phyloP scores from a whole-genome alignment of 208 protist species.

The Trypanosoma caninum region DNA sequence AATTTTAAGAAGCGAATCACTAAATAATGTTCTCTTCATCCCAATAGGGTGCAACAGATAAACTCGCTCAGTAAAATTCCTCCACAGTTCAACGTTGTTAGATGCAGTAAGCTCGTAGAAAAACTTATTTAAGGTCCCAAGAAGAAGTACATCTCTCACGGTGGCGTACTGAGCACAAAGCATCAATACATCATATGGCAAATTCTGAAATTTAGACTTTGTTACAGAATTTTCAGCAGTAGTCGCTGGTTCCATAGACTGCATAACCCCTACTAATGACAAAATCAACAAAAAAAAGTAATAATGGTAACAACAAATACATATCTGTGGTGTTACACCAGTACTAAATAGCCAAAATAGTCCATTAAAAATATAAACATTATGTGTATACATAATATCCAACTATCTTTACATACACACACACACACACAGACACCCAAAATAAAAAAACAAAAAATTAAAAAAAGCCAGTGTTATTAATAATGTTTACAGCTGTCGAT shows the following conservation, averaged over 20 bases:
- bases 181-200: conserved; percentile 23
- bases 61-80: conserved; percentile 22
- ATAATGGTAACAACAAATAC: no score
- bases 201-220: conserved; percentile 6
- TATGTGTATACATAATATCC: not conserved
- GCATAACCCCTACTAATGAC: no score
- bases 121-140: conserved; percentile 20
- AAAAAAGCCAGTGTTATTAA: not conserved
- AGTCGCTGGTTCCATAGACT: not conserved
- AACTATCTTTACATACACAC: not conserved
- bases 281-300: conserved; percentile 15
- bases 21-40: conserved; percentile 13
- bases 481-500: not conserved
- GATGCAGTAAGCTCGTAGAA: conserved; percentile 3
- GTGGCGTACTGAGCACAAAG: conserved; percentile 14
- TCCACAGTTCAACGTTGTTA: conserved; percentile 17
- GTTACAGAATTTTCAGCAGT: not conserved
- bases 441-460: not conserved
- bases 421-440: not conserved
- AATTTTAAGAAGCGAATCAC: conserved; percentile 18
- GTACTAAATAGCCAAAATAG: no score
- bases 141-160: conserved; percentile 17
- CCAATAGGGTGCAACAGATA: conserved; percentile 15
- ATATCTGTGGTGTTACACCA: no score
- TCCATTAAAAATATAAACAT: not conserved